Percentiles rank a stretch among this genome's conserved stretches.
Conservation (phyloP, 2,329 filamentous ascomycete genomes). For the Aspergillus unguis region DNA sequence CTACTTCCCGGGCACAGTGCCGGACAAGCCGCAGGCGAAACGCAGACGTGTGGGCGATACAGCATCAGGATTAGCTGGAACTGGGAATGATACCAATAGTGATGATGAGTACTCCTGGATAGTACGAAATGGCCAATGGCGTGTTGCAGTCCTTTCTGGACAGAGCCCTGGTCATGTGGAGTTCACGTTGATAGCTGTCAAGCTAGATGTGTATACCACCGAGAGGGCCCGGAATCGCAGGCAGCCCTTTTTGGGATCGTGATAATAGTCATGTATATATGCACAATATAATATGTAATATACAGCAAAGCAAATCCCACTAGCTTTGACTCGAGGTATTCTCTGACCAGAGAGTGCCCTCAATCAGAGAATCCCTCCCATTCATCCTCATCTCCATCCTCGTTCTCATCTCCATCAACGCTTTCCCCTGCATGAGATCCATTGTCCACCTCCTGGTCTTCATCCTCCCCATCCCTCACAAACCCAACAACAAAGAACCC, state of each 20-base stretch:
- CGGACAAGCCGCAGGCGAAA: slow-evolving; percentile 12
- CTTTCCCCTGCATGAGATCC: slow-evolving; percentile 13
- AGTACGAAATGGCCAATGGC: slow-evolving; percentile 68
- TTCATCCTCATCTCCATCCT: slow-evolving; percentile 37
- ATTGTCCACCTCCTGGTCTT: slow-evolving; percentile 19
- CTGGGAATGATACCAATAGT: slow-evolving; percentile 20
- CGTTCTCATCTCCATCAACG: slow-evolving; percentile 18
- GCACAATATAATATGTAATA: neutral
- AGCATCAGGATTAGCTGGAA: too few species aligned
- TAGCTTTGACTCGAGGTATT: neutral
- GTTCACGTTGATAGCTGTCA: slow-evolving; percentile 71
- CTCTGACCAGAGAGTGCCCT: slow-evolving; percentile 2
- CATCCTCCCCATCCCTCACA: slow-evolving; percentile 56
- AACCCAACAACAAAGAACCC: slow-evolving; percentile 96
- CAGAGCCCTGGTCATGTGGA: slow-evolving; percentile 52
- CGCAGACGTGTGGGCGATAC: slow-evolving; percentile 10
- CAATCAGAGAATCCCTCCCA: slow-evolving; percentile 46
- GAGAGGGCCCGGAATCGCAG: slow-evolving; percentile 64
- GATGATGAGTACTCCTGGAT: slow-evolving; percentile 49
- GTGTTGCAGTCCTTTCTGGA: slow-evolving; percentile 60
- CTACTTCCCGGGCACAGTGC: neutral
- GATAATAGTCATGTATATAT: neutral
- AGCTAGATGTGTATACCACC: slow-evolving; percentile 67
- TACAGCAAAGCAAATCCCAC: neutral
- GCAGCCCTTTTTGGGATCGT: slow-evolving; percentile 58